Conservation (phyloP, 1,284 basidiomycete genomes). For the Cryptococcus sp. region DNA sequence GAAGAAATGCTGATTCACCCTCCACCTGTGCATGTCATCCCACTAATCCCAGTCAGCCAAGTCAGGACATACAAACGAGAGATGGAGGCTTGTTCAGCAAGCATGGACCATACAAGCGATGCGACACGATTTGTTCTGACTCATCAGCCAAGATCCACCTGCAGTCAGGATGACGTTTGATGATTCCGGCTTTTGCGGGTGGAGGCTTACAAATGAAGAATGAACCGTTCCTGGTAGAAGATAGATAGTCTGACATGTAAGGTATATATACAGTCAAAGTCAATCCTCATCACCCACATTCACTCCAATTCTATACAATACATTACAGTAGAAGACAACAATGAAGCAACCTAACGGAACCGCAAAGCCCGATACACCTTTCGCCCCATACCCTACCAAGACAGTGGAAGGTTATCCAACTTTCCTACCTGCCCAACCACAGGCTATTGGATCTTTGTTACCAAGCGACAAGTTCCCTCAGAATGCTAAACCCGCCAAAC, state of each 20-base stretch:
- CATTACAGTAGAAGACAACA: background rate
- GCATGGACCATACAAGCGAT: too few species aligned
- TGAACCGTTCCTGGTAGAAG: background rate
- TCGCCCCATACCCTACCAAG: conserved; percentile 12
- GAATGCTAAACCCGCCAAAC: conserved; percentile 52
- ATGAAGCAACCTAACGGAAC: background rate
- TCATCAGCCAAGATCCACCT: too few species aligned
- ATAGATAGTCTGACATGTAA: too few species aligned
- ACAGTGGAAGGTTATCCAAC: conserved; percentile 21
- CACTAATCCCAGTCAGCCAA: too few species aligned
- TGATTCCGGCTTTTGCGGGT: background rate
- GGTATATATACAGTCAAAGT: background rate
- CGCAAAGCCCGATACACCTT: background rate
- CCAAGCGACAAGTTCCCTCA: conserved; percentile 30
- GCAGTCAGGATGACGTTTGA: too few species aligned
- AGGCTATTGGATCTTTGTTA: conserved; percentile 55
- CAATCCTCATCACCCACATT: background rate
- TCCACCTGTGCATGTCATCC: too few species aligned
- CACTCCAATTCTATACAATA: background rate
- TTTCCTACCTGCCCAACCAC: conserved; percentile 57
- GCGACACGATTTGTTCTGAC: too few species aligned
- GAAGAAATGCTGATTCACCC: too few species aligned
- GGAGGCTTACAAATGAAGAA: background rate
- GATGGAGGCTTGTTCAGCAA: too few species aligned
- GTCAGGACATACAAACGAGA: too few species aligned